phyloP scores from a whole-genome alignment of 768 basidiomycete species.

The Lactarius deliciosus region DNA sequence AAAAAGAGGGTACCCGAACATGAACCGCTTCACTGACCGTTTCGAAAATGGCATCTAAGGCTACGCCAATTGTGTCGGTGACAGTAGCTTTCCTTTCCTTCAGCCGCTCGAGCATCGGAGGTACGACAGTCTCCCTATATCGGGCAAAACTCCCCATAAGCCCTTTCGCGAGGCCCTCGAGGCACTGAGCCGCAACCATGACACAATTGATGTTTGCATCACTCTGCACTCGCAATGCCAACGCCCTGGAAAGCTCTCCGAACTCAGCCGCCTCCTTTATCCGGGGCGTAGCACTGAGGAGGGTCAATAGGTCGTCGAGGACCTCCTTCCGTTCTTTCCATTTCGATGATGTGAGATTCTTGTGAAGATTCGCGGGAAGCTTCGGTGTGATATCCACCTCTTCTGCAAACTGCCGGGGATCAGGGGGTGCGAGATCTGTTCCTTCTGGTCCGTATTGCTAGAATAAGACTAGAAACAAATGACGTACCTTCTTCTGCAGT shows the following conservation, averaged over 20 bases:
- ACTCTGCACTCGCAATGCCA: slow-evolving; percentile 77
- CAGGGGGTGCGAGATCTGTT: slow-evolving; percentile 55
- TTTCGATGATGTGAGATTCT: slow-evolving; percentile 81
- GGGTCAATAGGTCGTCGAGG: slow-evolving; percentile 74
- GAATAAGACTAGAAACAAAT: slow-evolving; percentile 13
- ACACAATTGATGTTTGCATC: slow-evolving; percentile 98
- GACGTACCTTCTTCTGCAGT: slow-evolving; percentile 47
- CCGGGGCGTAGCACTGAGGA: slow-evolving; percentile 67
- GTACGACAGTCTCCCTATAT: slow-evolving; percentile 69
- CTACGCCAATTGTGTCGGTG: slow-evolving; percentile 82
- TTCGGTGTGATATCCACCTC: slow-evolving; percentile 75
- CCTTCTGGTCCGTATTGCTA: slow-evolving; percentile 18
- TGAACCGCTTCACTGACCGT: slow-evolving; percentile 56
- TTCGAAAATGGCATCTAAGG: slow-evolving; percentile 84
- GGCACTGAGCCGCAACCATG: slow-evolving; percentile 77
- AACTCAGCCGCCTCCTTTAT: slow-evolving; percentile 82
- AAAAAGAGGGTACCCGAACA: slow-evolving; percentile 13
- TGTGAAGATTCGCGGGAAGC: slow-evolving; percentile 72
- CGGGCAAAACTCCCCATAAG: slow-evolving; percentile 71
- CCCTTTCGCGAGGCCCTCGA: slow-evolving; percentile 85
- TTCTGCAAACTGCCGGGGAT: slow-evolving; percentile 79
- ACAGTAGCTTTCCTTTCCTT: slow-evolving; percentile 94
- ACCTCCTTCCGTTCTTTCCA: slow-evolving; percentile 98
- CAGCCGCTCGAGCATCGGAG: slow-evolving; percentile 79
- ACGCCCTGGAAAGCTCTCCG: slow-evolving; percentile 67